These are phyloP conservation scores for Primulina huaijiensis DNA, from an alignment of 257 asterid genomes.

Conservation along the genomic window DNA sequence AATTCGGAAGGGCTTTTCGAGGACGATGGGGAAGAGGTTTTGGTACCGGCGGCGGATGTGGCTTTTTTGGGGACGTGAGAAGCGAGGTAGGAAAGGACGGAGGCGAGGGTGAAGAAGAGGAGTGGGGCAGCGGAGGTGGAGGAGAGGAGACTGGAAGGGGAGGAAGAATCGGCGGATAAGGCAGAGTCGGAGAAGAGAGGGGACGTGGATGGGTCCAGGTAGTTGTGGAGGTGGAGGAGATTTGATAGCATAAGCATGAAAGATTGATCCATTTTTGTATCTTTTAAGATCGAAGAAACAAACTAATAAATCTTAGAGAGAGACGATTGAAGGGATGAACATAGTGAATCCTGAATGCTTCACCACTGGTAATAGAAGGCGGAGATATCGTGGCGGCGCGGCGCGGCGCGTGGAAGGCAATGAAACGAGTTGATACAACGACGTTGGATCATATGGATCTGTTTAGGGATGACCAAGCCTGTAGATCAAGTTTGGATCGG, in stretches of 20 bases:
- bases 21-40: constrained; percentile 35
- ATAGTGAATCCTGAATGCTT: neutral
- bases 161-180: constrained; percentile 46
- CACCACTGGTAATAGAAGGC: neutral
- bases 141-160: constrained; percentile 45
- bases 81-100: constrained; percentile 88
- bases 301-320: constrained; percentile 32
- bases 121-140: constrained; percentile 93
- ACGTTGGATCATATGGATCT: no score
- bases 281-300: neutral
- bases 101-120: constrained; percentile 94
- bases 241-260: constrained; percentile 86
- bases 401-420: neutral
- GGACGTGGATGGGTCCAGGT: constrained; percentile 90
- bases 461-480: no score
- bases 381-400: neutral
- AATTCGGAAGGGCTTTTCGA: constrained; percentile 59
- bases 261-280: constrained; percentile 64
- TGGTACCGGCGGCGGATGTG: constrained; percentile 2
- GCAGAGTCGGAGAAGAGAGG: constrained; percentile 63
- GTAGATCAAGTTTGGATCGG: no score
- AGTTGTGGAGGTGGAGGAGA: constrained; percentile 88
- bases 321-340: constrained; percentile 7
- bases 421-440: no score
- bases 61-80: constrained; percentile 46